These are phyloP conservation scores for Melaleuca quinquenervia DNA, from an alignment of 345 rosid species.

Conservation along the genomic window DNA sequence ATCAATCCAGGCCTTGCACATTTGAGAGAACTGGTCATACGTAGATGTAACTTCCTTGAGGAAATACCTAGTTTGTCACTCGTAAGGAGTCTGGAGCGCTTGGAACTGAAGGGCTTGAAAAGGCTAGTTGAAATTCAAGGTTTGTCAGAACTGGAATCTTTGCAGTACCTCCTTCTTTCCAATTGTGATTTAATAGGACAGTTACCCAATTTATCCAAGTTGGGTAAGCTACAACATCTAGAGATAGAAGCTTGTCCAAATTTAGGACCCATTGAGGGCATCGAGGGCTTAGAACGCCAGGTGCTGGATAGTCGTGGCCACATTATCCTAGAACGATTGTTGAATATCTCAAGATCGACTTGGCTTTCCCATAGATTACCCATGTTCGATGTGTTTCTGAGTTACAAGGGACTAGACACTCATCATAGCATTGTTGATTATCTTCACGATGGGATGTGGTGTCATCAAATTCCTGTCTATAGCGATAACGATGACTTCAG, in stretches of 20 bases:
- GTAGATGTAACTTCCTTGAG: background rate
- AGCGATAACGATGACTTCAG: background rate
- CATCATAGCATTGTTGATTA: background rate
- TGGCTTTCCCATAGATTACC: background rate
- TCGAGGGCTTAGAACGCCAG: background rate
- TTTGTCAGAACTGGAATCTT: background rate
- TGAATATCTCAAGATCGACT: background rate
- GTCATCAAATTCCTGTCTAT: background rate
- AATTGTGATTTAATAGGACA: background rate
- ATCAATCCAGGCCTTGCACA: background rate
- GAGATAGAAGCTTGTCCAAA: background rate
- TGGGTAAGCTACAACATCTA: background rate
- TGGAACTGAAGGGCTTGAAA: background rate
- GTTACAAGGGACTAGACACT: constrained; percentile 1
- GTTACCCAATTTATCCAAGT: background rate
- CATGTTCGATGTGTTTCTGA: background rate
- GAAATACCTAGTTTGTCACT: background rate
- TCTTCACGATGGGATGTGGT: background rate
- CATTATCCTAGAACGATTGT: background rate
- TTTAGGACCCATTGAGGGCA: background rate
- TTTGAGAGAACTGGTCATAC: background rate
- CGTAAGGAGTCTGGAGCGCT: background rate
- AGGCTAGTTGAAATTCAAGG: background rate
- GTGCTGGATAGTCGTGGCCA: background rate
- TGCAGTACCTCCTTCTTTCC: background rate